Evolutionary conservation across 1,139 yeast species (phyloP), one percentile per base, ranked within the genome.

Genomic region (Kazachstania sp.): DNA sequence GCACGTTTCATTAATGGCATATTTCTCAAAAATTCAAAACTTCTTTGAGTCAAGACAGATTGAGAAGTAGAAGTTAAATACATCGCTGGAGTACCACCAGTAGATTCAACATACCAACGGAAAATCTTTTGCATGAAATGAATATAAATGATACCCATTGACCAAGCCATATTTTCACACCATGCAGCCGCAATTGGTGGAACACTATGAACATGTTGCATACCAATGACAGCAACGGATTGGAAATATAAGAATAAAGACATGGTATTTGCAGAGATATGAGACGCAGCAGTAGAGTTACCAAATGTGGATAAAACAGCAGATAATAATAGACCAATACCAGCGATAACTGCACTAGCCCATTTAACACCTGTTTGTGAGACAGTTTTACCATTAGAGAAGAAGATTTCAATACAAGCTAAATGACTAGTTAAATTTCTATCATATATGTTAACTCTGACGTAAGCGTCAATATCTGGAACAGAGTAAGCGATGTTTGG

Each of bases 101-200:
- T 83, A 45, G 86, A 69, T 64, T 84, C 88, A 43, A 84, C 79
- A 58, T 83, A 84, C 95, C 95, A 84, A 59, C 90, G 73, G 64
- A 84, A 82, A 55, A 84, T 81, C 48, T 79, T 72, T 65, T 83
- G 90, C 90, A 84, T 83, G 58, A 83, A 83, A 7, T 65, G 61
- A 40, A 82, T 75, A 58, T 81, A 71, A 56, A 84, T 83, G 52
- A 84, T 71, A 3, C 94, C 94, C 92, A 84, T 83, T 3, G 90
- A 82, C 94, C 94, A 84, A 32, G 86, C 86, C 63, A 84, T 72
- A 61, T 84, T 84, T 62, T 83, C 90, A 4, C 87, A 73, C 94
- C 94, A 84, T 8, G 90, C 78, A 29, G 82, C 74, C 2, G 88
- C 92, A 58, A 84, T 82, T 13, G 94, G 92, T 15, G 94, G 94